Conservation (phyloP, 1,139 yeast species). For the Taphrina communis region DNA sequence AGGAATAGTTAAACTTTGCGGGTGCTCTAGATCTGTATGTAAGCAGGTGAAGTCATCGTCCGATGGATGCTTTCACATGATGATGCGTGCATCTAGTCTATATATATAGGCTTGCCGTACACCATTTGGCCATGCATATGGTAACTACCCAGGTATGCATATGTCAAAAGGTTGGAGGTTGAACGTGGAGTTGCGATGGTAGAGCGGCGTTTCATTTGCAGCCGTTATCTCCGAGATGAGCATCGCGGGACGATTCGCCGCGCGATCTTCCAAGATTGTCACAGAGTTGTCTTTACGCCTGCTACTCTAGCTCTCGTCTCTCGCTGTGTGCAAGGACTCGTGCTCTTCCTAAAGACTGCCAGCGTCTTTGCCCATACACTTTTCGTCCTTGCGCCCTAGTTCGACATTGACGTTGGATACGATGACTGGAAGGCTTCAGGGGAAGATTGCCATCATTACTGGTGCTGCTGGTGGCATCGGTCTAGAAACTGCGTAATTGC, state of each 20-base stretch:
- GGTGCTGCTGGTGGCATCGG: slow-evolving; percentile 66
- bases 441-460: slow-evolving; percentile 64
- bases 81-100: not conserved
- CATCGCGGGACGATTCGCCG: not conserved
- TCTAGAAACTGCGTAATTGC: slow-evolving; percentile 50
- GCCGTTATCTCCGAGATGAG: slow-evolving; percentile 11
- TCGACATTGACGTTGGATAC: not conserved
- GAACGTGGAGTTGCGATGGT: not conserved
- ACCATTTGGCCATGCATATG: not conserved
- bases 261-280: too few species aligned
- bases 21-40: too few species aligned
- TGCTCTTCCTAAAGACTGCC: too few species aligned
- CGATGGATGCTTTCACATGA: not conserved
- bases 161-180: not conserved
- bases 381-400: too few species aligned
- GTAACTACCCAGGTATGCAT: not conserved
- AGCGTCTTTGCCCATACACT: too few species aligned
- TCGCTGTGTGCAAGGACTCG: not conserved
- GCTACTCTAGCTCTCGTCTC: not conserved
- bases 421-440: slow-evolving; percentile 68
- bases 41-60: too few species aligned
- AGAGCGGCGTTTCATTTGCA: not conserved
- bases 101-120: too few species aligned
- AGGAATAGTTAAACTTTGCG: too few species aligned
- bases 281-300: not conserved